Conservation (phyloP, 2,329 filamentous ascomycete species). For the Phialophora chinensis region DNA sequence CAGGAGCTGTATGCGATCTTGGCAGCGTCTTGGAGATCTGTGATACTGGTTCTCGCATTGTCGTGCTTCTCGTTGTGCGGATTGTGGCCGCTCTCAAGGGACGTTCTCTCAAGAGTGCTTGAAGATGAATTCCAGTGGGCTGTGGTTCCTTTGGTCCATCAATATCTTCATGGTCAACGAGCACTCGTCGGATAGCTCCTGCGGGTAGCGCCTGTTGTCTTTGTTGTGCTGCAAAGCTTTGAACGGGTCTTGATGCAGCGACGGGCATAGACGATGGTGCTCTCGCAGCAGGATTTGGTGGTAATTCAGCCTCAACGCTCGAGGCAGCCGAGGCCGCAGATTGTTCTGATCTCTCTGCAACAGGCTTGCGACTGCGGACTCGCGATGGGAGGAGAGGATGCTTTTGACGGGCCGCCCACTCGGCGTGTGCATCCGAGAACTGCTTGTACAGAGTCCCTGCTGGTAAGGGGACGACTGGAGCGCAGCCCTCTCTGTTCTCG, state of each 20-base stretch:
- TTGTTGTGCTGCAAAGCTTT: conserved; percentile 55
- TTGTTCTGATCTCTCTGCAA: conserved; percentile 17
- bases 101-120: conserved; percentile 40
- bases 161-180: conserved; percentile 13
- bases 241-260: conserved; percentile 29
- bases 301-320: conserved; percentile 13
- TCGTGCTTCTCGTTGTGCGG: conserved; percentile 33
- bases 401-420: conserved; percentile 47
- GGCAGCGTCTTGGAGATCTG: conserved; percentile 31
- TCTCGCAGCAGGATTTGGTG: conserved; percentile 13
- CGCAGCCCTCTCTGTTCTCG: conserved; percentile 54
- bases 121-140: conserved; percentile 17
- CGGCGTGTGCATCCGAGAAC: conserved; percentile 48
- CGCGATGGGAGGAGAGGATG: conserved; percentile 28
- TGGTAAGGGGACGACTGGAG: conserved; percentile 54
- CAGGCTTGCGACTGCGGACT: conserved; percentile 34
- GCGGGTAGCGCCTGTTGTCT: conserved; percentile 52
- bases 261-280: conserved; percentile 8
- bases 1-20: conserved; percentile 34
- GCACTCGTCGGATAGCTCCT: conserved; percentile 17
- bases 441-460: conserved; percentile 54
- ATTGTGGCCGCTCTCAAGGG: conserved; percentile 40
- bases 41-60: conserved; percentile 18
- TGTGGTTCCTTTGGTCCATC: conserved; percentile 9
- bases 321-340: not conserved